A percentile compares a stretch with the other conserved stretches of the same genome.
phyloP scores from a whole-genome alignment of 345 rosid species.

The Toxicodendron radicans region DNA sequence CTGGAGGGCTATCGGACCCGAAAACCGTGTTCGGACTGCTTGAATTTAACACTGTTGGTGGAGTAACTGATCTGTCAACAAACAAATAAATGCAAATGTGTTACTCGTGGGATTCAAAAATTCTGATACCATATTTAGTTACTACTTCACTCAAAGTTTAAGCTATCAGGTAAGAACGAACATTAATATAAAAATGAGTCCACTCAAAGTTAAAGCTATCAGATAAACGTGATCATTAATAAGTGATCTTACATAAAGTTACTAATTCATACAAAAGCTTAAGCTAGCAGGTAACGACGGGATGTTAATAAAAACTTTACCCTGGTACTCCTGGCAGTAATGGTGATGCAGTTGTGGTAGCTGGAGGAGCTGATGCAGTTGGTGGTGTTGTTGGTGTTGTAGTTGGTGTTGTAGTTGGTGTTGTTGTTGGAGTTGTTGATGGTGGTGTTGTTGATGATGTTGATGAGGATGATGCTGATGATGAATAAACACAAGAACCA shows the following conservation, averaged over 20 bases:
- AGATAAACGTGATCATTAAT: no score
- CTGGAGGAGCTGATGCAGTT: constrained; percentile 25
- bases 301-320: constrained; percentile 28
- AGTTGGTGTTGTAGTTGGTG: constrained; percentile 1
- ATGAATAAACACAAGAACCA: constrained; percentile 75
- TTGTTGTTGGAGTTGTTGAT: constrained; percentile 17
- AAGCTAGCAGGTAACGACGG: no score
- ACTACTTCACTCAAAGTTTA: no score
- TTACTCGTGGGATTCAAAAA: no score
- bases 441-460: constrained; percentile 41
- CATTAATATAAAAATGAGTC: no score
- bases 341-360: constrained; percentile 46
- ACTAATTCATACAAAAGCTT: no score
- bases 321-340: constrained; percentile 38
- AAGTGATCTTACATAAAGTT: no score
- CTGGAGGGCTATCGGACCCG: constrained; percentile 43
- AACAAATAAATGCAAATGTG: no score
- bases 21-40: constrained; percentile 44
- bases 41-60: constrained; percentile 51
- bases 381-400: constrained; percentile 28
- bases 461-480: constrained; percentile 52
- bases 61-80: constrained; percentile 39
- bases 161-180: no score
- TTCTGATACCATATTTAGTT: no score
- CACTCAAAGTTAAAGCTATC: no score